Evolutionary conservation across 2,329 filamentous ascomycete species (phyloP).

Genomic region (Ambrosiella beaveri): DNA sequence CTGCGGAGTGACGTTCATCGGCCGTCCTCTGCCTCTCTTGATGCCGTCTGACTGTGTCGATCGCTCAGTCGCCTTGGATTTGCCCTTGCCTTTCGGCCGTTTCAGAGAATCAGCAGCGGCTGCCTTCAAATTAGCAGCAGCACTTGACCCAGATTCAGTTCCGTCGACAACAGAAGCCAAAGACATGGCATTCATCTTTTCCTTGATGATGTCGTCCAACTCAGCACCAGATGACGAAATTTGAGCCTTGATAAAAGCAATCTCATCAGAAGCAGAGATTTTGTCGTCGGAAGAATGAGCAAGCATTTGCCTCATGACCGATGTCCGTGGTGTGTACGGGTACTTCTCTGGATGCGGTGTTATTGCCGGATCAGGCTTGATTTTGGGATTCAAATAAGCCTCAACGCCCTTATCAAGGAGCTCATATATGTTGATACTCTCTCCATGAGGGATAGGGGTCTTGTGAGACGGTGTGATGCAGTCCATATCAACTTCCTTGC

Average conservation of each 20-base stretch:
- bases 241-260: conserved; percentile 65
- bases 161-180: neutral
- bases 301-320: conserved; percentile 59
- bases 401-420: conserved; percentile 55
- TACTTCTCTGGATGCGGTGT: conserved; percentile 45
- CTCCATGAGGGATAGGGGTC: conserved; percentile 61
- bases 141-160: neutral
- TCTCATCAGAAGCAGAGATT: conserved; percentile 20
- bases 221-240: conserved; percentile 61
- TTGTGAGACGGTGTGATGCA: conserved; percentile 82
- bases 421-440: conserved; percentile 67
- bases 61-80: neutral
- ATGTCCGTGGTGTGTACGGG: conserved; percentile 49
- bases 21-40: conserved; percentile 9
- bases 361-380: conserved; percentile 33
- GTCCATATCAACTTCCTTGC: conserved; percentile 97
- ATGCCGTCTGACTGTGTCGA: neutral
- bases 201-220: conserved; percentile 52
- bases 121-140: neutral
- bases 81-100: neutral
- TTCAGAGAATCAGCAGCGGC: neutral
- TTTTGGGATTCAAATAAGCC: conserved; percentile 50
- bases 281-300: conserved; percentile 23
- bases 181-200: conserved; percentile 17
- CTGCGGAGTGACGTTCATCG: conserved; percentile 18